Percentiles rank a stretch among this genome's conserved stretches.
phyloP scores from a whole-genome alignment of 495 filamentous ascomycete species.

The Aspergillus mulundensis region DNA sequence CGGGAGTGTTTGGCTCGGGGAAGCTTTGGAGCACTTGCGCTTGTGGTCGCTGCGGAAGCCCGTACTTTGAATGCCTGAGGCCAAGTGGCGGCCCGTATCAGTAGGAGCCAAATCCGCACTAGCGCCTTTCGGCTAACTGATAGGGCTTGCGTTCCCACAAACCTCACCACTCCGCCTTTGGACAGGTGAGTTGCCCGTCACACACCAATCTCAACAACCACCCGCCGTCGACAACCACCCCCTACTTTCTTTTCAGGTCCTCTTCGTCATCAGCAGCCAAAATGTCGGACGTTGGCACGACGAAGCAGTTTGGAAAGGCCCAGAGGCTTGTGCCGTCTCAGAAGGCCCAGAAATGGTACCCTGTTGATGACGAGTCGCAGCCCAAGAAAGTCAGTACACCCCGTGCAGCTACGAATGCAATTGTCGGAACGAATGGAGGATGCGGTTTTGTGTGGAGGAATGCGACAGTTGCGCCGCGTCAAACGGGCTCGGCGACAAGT shows the following conservation, averaged over 20 bases:
- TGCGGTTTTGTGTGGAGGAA: conserved; percentile 28
- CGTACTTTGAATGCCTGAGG: conserved; percentile 19
- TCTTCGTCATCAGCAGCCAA: conserved; percentile 48
- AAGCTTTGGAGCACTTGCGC: conserved; percentile 23
- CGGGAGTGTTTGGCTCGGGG: conserved; percentile 17
- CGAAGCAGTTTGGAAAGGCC: conserved; percentile 98
- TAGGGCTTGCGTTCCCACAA: conserved; percentile 36
- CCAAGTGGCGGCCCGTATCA: conserved; percentile 10
- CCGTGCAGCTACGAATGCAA: conserved; percentile 16
- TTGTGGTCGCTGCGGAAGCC: conserved; percentile 4
- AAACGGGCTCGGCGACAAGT: conserved; percentile 9
- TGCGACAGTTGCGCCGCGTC: conserved; percentile 31
- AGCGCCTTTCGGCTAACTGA: conserved; percentile 35
- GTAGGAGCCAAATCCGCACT: conserved; percentile 28
- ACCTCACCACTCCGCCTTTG: conserved; percentile 31
- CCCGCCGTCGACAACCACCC: conserved; percentile 44
- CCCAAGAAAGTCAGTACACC: conserved; percentile 79
- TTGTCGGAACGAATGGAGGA: conserved; percentile 19
- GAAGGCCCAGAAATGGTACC: conserved; percentile 99
- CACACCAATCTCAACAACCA: conserved; percentile 45
- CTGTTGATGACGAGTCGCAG: conserved; percentile 85
- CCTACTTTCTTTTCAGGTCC: conserved; percentile 32
- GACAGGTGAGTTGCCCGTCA: conserved; percentile 26
- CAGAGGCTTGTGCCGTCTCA: conserved; percentile 82
- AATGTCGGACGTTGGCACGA: conserved; percentile 68